Percentiles rank a stretch among this genome's conserved stretches.
These are phyloP conservation scores for Protomyces arabidopsidicola DNA, from an alignment of 1,139 yeast genomes.

Conservation along the genomic window DNA sequence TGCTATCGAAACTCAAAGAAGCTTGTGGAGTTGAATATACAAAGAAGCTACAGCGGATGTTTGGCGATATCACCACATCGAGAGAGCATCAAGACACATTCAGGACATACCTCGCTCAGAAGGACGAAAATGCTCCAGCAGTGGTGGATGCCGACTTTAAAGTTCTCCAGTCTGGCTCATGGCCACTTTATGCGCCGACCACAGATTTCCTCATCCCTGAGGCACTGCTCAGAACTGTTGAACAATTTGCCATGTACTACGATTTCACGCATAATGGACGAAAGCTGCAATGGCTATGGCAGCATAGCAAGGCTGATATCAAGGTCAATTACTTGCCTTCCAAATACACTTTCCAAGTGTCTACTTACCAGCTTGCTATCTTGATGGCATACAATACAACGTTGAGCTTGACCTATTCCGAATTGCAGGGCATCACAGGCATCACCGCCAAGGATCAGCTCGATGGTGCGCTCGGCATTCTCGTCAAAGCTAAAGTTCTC, in stretches of 20 bases:
- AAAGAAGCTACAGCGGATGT: slow-evolving; percentile 91
- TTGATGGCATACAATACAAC: slow-evolving; percentile 70
- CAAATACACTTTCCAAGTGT: slow-evolving; percentile 73
- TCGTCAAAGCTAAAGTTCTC: slow-evolving; percentile 69
- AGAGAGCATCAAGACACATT: slow-evolving; percentile 68
- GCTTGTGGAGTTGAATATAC: slow-evolving; percentile 92
- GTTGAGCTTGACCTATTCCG: slow-evolving; percentile 55
- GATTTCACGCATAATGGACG: slow-evolving; percentile 77
- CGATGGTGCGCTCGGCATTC: slow-evolving; percentile 70
- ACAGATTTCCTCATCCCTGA: slow-evolving; percentile 56
- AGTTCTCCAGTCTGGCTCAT: slow-evolving; percentile 79
- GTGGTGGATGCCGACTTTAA: slow-evolving; percentile 61
- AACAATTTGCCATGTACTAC: slow-evolving; percentile 65
- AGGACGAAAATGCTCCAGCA: slow-evolving; percentile 39
- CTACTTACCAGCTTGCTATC: slow-evolving; percentile 82
- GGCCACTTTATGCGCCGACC: slow-evolving; percentile 66
- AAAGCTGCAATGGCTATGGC: slow-evolving; percentile 93
- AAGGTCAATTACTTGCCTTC: slow-evolving; percentile 80
- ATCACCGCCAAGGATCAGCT: slow-evolving; percentile 56
- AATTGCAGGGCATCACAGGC: slow-evolving; percentile 64
- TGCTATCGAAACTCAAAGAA: slow-evolving; percentile 80
- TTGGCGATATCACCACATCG: slow-evolving; percentile 86
- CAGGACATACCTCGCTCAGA: slow-evolving; percentile 46
- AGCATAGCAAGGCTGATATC: slow-evolving; percentile 85
- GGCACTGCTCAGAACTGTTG: slow-evolving; percentile 60